phyloP scores from a whole-genome alignment of 768 basidiomycete species.

The Cystobasidium tubakii region DNA sequence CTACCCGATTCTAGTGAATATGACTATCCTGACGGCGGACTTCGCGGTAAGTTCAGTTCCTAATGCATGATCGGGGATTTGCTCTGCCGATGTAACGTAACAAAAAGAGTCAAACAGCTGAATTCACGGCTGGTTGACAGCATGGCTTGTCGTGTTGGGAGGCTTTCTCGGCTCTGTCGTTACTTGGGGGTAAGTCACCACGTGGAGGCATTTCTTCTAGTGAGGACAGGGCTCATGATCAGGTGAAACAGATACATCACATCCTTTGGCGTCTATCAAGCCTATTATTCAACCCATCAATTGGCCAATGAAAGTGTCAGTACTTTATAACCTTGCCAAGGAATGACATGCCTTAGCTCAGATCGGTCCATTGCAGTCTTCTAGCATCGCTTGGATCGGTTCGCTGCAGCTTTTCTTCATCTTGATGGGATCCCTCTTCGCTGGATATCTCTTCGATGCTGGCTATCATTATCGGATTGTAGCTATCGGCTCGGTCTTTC shows the following conservation, averaged over 20 bases:
- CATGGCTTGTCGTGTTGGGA: conserved; percentile 28
- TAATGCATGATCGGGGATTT: neutral
- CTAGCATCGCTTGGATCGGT: conserved; percentile 53
- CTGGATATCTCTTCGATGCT: conserved; percentile 56
- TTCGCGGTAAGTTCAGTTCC: neutral
- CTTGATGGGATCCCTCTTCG: conserved; percentile 53
- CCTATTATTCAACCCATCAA: conserved; percentile 39
- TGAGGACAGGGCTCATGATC: neutral
- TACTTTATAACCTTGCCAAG: neutral
- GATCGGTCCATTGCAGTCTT: neutral
- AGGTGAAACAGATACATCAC: conserved; percentile 36
- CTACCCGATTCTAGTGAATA: neutral
- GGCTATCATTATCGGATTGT: conserved; percentile 51
- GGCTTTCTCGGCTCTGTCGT: neutral
- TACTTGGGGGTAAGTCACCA: conserved; percentile 7
- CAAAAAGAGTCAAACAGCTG: neutral
- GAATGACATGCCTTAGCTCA: neutral
- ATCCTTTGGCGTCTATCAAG: conserved; percentile 41
- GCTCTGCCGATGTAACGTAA: neutral
- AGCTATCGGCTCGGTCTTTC: conserved; percentile 44
- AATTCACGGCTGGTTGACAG: neutral
- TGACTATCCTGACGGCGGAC: conserved; percentile 23
- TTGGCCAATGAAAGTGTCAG: conserved; percentile 25
- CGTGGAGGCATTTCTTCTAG: neutral
- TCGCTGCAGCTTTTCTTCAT: conserved; percentile 56